Evolutionary conservation across 2,329 filamentous ascomycete genomes (phyloP), one percentile per base, ranked within the genome.

Genomic region (Sporothrix brunneoviolacea): DNA sequence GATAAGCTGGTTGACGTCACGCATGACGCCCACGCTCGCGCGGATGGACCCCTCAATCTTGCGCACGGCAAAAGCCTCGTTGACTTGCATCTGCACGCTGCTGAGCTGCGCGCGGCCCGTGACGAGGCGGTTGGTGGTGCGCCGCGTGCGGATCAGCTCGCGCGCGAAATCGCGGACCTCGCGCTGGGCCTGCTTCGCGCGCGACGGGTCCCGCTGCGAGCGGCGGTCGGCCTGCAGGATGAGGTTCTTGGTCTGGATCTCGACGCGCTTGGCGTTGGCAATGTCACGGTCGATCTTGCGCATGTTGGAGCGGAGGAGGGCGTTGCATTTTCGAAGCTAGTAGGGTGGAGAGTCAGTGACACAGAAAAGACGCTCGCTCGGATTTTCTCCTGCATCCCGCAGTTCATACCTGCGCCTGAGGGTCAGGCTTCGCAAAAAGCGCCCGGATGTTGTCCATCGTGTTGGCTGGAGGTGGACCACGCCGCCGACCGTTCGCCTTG

Each of bases 211-310:
- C 55, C 83, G 81, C 64, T 91, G 83, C 19, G 82, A 88, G 54
- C 91, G 87, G 64, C 81, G 83, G 62, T 89, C 88, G 61, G 91
- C 88, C 61, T 84, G 80, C 49, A 94, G 66, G 67, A 97, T 97
- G 58, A 88, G 81, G 66, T 80, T 84, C 63, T 89, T 90, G 56
- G 91, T 91, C 69, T 93, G 94, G 63, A 71, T 70, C 67, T 98
- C 91, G 58, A 88, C 83, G 51, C 80, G 73, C 67, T 88, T 91
- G 58, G 93, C 80, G 57, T 83, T 76, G 48, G 77, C 70, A 65
- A 98, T 91, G 70, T 97, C 91, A 64, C 93, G 91, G 68, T 98
- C 93, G 61, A 98, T 80, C 65, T 95, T 91, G 64, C 93, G 90
- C 55, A 89, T 86, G 69, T 97, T 96, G 65, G 83, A 74, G 54